phyloP scores from a whole-genome alignment of 1,284 basidiomycete species.

The Volvariella volvacea region DNA sequence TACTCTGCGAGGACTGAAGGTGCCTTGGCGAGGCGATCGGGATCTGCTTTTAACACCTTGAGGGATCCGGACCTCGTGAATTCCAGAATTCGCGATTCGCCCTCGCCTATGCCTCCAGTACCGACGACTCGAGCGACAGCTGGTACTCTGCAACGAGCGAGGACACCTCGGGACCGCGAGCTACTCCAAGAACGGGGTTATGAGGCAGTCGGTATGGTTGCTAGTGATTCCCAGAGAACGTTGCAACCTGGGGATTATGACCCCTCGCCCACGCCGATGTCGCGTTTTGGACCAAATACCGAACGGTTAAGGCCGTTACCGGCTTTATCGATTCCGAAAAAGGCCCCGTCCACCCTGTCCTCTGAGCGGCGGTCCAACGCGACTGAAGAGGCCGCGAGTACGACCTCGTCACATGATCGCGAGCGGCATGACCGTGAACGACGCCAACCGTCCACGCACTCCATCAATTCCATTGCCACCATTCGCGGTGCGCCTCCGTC shows the following conservation, averaged over 20 bases:
- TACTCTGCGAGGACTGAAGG: constrained; percentile 27
- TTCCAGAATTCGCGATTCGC: constrained; percentile 18
- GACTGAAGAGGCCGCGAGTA: constrained; percentile 16
- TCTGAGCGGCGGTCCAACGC: constrained; percentile 35
- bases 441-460: constrained; percentile 40
- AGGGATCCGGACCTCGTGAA: constrained; percentile 16
- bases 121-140: constrained; percentile 20
- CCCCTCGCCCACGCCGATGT: constrained; percentile 58
- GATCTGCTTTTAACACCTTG: constrained; percentile 17
- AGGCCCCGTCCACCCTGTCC: constrained; percentile 46
- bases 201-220: constrained; percentile 8
- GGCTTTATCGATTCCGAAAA: constrained; percentile 46
- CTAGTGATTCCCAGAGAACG: constrained; percentile 38
- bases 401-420: constrained; percentile 17
- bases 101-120: constrained; percentile 17
- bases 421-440: constrained; percentile 15
- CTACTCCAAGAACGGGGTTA: constrained; percentile 1
- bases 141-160: constrained; percentile 45
- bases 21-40: constrained; percentile 18
- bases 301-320: constrained; percentile 36
- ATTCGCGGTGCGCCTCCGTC: constrained; percentile 39
- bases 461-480: constrained; percentile 42
- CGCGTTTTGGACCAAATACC: constrained; percentile 26
- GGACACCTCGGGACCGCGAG: constrained; percentile 39
- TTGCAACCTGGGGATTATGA: constrained; percentile 39